Percentiles rank a stretch among this genome's conserved stretches.
phyloP scores from a whole-genome alignment of 2,329 filamentous ascomycete species.

The Penicillium sp. region DNA sequence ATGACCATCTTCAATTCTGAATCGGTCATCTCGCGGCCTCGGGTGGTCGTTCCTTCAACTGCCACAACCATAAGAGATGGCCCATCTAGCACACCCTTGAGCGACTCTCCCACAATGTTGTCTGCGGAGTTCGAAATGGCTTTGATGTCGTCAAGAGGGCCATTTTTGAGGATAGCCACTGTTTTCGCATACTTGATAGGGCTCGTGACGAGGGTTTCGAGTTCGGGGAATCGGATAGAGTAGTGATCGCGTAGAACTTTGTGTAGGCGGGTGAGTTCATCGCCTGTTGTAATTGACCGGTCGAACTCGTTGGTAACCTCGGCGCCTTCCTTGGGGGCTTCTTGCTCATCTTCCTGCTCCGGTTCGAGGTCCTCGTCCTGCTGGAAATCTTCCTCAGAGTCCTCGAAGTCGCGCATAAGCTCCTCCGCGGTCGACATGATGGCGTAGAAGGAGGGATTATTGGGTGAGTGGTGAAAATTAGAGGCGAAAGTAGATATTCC shows the following conservation, averaged over 20 bases:
- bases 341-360: conserved; percentile 32
- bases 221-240: conserved; percentile 86
- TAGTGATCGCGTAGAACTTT: conserved; percentile 97
- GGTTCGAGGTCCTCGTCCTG: background rate
- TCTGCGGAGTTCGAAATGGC: conserved; percentile 71
- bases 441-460: background rate
- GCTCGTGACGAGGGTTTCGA: conserved; percentile 86
- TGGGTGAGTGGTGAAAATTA: no score
- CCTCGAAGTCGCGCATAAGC: conserved; percentile 83
- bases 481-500: background rate
- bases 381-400: conserved; percentile 48
- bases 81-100: conserved; percentile 81
- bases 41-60: conserved; percentile 87
- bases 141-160: conserved; percentile 86
- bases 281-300: conserved; percentile 90
- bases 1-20: conserved; percentile 72
- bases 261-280: conserved; percentile 88
- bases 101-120: conserved; percentile 72
- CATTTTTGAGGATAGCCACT: conserved; percentile 89
- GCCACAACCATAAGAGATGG: conserved; percentile 94
- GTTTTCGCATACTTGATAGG: conserved; percentile 95
- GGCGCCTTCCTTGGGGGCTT: conserved; percentile 61
- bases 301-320: conserved; percentile 76
- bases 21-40: conserved; percentile 74
- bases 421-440: conserved; percentile 91